Base-by-base conservation (phyloP, 805 yeast species). In the Groenewaldozyma salmanticensis region DNA sequence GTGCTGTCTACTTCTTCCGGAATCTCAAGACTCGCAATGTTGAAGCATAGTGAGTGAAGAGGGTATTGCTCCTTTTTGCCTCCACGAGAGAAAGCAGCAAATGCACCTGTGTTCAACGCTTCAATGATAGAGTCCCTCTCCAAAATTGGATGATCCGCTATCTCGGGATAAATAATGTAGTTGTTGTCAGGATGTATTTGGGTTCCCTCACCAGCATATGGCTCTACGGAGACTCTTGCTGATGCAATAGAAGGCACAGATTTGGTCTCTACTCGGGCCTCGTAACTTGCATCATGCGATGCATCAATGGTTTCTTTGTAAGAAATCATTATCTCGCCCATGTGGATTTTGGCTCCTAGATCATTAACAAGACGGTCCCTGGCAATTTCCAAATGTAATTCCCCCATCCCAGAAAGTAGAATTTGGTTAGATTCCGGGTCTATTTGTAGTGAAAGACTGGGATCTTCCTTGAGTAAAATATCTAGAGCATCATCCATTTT, bases 361-460 rank as follows among this genome's bases (percentile, higher is more conserved):
- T 86, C 95, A 33, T 73, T 74, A n/a, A 84, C 62, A 33, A 87
- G 68, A 42, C 96, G 68, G 52, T 85, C 92, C 37, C 70, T 71
- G 1, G 92, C 82, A 49, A 92, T 87, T 51, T 92, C 97, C 38
- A 92, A 68, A 62, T 92, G 98, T 37, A 92, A 68, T 55, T 92
- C 97, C 32, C 98, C 98, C 97, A 90, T 90, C 24, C 98, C 98
- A 16, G 95, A 79, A 22, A 92, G 61, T 21, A 88, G 72, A 2
- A 88, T 79, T 62, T 92, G 96, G 4, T 92, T 95, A 42, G 85
- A 68, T 51, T 90, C 97, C 44, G 85, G 88, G 58, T 92, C 70
- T 38, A 68, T 71, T 2, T 74, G 61, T 5, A 85, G 71, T 22
- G 75, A 73, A 46, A 92, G 67, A 38, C 95, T 83, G 2, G 98